Percentiles rank a stretch among this genome's conserved stretches.
Evolutionary conservation across 495 filamentous ascomycete species (phyloP).

Genomic region (Pseudevernia furfuracea): DNA sequence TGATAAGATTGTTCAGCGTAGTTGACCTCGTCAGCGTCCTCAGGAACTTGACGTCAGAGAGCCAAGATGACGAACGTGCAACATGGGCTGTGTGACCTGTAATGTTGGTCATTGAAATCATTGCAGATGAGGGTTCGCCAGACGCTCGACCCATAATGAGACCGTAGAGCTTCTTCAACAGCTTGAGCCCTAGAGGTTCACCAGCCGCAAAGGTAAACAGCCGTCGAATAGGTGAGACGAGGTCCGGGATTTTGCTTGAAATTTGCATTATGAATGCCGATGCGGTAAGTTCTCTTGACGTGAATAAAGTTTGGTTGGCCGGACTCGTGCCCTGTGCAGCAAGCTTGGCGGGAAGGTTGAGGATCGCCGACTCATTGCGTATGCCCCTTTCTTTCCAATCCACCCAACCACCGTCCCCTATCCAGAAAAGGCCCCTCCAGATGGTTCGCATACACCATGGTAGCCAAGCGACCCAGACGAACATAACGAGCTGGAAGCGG

Average conservation of each 20-base stretch:
- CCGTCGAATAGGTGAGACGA: constrained; percentile 37
- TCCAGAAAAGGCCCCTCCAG: constrained; percentile 90
- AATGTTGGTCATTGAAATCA: constrained; percentile 15
- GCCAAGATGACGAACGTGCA: constrained; percentile 38
- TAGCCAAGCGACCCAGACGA: constrained; percentile 81
- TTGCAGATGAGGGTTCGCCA: neutral
- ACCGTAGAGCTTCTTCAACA: constrained; percentile 37
- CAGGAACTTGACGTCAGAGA: constrained; percentile 68
- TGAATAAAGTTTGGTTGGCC: constrained; percentile 23
- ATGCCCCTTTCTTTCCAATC: constrained; percentile 30
- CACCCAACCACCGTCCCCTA: constrained; percentile 88
- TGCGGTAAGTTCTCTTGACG: constrained; percentile 25
- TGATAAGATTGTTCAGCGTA: constrained; percentile 67
- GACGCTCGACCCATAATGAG: neutral
- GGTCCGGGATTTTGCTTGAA: constrained; percentile 25
- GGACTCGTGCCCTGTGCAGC: constrained; percentile 37
- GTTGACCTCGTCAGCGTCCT: constrained; percentile 64
- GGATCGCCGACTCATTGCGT: constrained; percentile 3
- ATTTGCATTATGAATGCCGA: constrained; percentile 29
- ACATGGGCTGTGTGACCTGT: neutral
- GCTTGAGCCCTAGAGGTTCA: constrained; percentile 43
- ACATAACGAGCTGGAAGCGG: constrained; percentile 66
- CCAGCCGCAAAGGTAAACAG: constrained; percentile 38
- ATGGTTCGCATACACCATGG: constrained; percentile 86
- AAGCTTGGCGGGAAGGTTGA: constrained; percentile 19